Conservation (phyloP, 78 protist species). For the Dictyostelium capitatum region DNA sequence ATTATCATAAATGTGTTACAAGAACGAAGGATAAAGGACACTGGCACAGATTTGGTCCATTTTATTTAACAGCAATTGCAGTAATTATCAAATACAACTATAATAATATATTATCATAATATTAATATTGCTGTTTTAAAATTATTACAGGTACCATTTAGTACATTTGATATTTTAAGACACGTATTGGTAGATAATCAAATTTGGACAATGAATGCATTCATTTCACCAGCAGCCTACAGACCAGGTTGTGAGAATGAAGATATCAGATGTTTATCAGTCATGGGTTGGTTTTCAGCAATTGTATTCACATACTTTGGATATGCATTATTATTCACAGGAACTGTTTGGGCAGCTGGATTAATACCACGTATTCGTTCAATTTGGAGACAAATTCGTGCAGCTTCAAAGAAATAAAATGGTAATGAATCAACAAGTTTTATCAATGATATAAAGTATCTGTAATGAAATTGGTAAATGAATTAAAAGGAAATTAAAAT, state of each 20-base stretch:
- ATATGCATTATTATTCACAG: constrained; percentile 25
- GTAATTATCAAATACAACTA: neutral
- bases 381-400: constrained; percentile 53
- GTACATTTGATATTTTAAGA: constrained; percentile 43
- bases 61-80: constrained; percentile 53
- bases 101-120: too few species aligned
- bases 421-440: too few species aligned
- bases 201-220: constrained; percentile 29
- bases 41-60: constrained; percentile 68
- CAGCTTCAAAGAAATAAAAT: neutral
- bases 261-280: constrained; percentile 34
- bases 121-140: too few species aligned
- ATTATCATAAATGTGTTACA: constrained; percentile 31
- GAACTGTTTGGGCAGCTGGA: constrained; percentile 68
- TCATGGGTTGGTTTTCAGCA: constrained; percentile 61
- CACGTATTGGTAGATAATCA: constrained; percentile 59
- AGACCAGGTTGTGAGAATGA: constrained; percentile 50
- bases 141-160: constrained; percentile 4
- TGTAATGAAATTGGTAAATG: neutral
- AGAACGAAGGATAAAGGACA: constrained; percentile 58
- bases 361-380: constrained; percentile 17
- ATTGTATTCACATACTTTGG: constrained; percentile 61
- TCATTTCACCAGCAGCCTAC: constrained; percentile 46
- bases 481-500: neutral
- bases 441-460: neutral